Base-by-base conservation (phyloP, 2,329 filamentous ascomycete species). In the Fusarium stilboides region DNA sequence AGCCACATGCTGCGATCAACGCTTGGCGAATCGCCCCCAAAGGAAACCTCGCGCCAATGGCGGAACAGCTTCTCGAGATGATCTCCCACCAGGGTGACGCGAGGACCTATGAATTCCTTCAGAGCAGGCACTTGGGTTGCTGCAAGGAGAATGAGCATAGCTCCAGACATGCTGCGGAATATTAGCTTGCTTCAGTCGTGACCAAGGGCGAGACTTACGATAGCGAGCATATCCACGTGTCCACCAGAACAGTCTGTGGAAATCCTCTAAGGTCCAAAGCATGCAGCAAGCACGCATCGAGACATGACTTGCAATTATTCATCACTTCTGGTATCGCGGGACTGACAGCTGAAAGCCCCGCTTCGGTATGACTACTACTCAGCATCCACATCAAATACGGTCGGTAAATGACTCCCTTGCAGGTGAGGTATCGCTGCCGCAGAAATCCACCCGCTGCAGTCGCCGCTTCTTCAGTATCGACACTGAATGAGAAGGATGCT, bases 151-250 rank as follows among this genome's bases (percentile, higher is more conserved):
- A 86, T 80, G 5, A 85, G 79, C 83, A 85, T 86, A 5, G 82
- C 82, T 0, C 81, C 81, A 0, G 83, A 82, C 83, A 85, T 85
- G 0, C 83, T 84, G 6, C 26, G 44, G 5, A 0, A 6, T 0
- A 9, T 51, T 15, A 56, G 58, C 24, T 55, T 0, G 9, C 0
- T 12, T 1, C 6, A 0, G 6, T 4, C 1, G 1, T 5, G 0
- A 2, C 5, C 4, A 3, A 2, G 1, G 2, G 4, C 10, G 5
- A 5, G 14, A 78, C 82, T 72, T 75, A 86, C 84, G 84, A 86
- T 0, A 87, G 68, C 0, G 84, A 84, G 45, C 85, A 87, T 22
- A 87, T 86, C 85, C 85, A 87, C 0, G 84, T 85, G 66, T 87
- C 85, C 2, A 87, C 80, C 34, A 87, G 72, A 0, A 87, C 80